These are phyloP conservation scores for Corynascus novoguineensis DNA, from an alignment of 495 filamentous ascomycete species.

Conservation along the genomic window DNA sequence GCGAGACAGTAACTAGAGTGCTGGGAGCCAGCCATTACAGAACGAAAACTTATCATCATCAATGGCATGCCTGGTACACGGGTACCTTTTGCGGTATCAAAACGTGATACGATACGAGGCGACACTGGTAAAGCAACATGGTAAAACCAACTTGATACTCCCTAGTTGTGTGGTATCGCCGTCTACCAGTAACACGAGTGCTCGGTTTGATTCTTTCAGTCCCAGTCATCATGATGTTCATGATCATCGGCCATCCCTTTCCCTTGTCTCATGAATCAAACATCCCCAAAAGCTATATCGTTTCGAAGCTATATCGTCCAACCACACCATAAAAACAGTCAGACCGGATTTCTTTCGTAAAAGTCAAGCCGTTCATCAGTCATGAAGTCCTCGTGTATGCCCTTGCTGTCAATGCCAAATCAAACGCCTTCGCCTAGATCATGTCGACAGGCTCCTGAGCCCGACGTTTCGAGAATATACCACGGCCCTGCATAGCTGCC, in stretches of 20 bases:
- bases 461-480: not conserved
- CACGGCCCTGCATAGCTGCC: constrained; percentile 12
- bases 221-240: not conserved
- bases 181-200: not conserved
- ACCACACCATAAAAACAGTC: not conserved
- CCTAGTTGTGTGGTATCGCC: not conserved
- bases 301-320: not conserved
- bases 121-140: not conserved
- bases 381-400: not conserved
- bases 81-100: no score
- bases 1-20: no score
- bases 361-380: not conserved
- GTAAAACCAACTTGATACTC: not conserved
- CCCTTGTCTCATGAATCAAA: not conserved
- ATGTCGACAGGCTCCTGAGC: constrained; percentile 3
- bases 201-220: not conserved
- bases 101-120: no score
- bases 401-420: not conserved
- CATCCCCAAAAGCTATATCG: not conserved
- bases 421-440: not conserved
- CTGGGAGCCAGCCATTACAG: no score
- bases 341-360: not conserved
- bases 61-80: no score
- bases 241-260: not conserved
- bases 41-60: no score